Conservation (phyloP, 2,329 filamentous ascomycete species). For the Elsinoe ampelina region DNA sequence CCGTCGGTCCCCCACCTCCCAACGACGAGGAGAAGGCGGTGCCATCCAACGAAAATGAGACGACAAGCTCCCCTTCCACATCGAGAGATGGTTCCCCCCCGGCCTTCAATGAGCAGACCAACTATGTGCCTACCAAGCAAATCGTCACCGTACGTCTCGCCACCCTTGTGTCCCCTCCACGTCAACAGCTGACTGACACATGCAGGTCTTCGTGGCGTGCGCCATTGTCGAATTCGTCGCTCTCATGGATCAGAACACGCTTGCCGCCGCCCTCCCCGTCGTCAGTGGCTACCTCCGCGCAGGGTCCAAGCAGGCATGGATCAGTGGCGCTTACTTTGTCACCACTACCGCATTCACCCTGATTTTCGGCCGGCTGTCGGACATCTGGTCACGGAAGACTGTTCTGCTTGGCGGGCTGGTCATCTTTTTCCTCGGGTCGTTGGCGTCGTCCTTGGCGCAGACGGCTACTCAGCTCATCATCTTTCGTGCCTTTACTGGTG, state of each 20-base stretch:
- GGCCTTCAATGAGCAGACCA: conserved; percentile 47
- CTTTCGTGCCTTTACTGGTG: conserved; percentile 20
- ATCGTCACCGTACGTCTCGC: conserved; percentile 41
- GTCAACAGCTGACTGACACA: conserved; percentile 3
- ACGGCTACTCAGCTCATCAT: conserved; percentile 32
- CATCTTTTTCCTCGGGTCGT: conserved; percentile 37
- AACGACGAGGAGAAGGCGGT: background rate
- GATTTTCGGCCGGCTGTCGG: conserved; percentile 38
- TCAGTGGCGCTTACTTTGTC: conserved; percentile 49
- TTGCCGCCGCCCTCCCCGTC: conserved; percentile 47
- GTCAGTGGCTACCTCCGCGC: conserved; percentile 44
- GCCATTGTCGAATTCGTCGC: conserved; percentile 47
- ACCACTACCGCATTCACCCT: conserved; percentile 37
- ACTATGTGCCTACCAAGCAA: conserved; percentile 43
- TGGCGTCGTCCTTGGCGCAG: conserved; percentile 36
- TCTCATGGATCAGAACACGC: conserved; percentile 50
- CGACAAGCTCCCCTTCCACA: background rate
- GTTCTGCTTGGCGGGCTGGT: conserved; percentile 26
- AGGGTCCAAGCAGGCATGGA: conserved; percentile 45
- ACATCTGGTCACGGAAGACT: conserved; percentile 40
- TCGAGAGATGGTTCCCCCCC: conserved; percentile 15
- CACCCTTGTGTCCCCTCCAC: background rate
- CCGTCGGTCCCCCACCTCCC: background rate
- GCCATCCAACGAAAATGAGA: background rate
- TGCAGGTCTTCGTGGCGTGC: conserved; percentile 48